phyloP scores from a whole-genome alignment of 331 rosid species.

The Rhamnella rubrinervis region DNA sequence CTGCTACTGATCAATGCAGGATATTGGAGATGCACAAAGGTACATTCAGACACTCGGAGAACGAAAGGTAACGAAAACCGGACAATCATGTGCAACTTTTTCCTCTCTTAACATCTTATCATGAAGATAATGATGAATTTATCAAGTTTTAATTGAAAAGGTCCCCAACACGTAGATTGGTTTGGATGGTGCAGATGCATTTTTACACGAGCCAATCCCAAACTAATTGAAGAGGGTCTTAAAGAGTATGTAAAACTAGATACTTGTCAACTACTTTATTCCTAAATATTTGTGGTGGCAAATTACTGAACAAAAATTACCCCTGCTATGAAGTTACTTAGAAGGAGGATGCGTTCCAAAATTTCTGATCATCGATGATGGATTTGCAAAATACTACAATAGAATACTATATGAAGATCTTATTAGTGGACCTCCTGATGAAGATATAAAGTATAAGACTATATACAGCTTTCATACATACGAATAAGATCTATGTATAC shows the following conservation, averaged over 20 bases:
- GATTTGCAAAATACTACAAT: constrained; percentile 54
- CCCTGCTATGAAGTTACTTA: constrained; percentile 31
- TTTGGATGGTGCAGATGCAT: constrained; percentile 90
- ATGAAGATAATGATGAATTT: no score
- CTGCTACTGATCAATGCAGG: constrained; percentile 26
- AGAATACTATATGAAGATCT: constrained; percentile 16
- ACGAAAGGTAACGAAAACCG: constrained; percentile 30
- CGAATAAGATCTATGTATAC: no score
- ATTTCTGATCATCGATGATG: constrained; percentile 68
- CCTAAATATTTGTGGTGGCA: no score
- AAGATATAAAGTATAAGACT: no score
- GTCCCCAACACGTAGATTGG: constrained; percentile 52
- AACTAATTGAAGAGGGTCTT: constrained; percentile 59
- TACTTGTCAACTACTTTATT: not conserved
- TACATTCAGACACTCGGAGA: constrained; percentile 46
- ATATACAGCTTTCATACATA: no score
- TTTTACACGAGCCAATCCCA: constrained; percentile 52
- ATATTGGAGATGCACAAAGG: constrained; percentile 56
- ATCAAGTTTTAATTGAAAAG: not conserved
- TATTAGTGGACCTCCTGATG: constrained; percentile 39
- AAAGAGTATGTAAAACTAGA: constrained; percentile 24
- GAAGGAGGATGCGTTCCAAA: constrained; percentile 61
- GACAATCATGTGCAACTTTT: not conserved
- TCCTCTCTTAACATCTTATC: not conserved
- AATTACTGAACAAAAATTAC: not conserved